Evolutionary conservation across 257 asterid species (phyloP), one percentile per base, ranked within the genome.

Genomic region (Jaltomata sinuosa): DNA sequence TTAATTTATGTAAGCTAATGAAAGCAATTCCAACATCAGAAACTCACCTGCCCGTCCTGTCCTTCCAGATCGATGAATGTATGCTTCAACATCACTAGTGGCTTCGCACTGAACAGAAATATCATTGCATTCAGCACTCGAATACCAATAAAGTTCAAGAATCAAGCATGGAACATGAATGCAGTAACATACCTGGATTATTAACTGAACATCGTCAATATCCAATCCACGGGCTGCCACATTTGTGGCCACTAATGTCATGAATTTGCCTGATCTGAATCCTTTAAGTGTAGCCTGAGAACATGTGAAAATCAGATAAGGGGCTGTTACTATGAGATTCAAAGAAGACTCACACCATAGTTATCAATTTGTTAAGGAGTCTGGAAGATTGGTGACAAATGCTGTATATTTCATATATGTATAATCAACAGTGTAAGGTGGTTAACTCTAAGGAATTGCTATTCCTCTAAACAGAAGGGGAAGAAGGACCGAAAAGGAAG

Each of bases 181-280:
- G 34, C 2, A 45, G 86, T 16, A 71, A 80, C 88, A 86, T 16
- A 96, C 99, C 99, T 97, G 99, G 86, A 97, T 95, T 19, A 97
- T 95, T 87, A 97, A 86, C 92, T 95, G 97, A 85, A 97, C 99
- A 89, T 97, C 94, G 64, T 97, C 95, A 61, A 97, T 97, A 87
- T 97, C 99, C 89, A 97, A 89, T 21, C 99, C 99, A 76, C 99
- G 93, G 15, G 99, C 99, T 11, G 98, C 99, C 15, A 97, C 98
- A 89, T 97, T 95, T 29, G 99, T 97, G 84, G 98, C 98, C 80
- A 97, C 99, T 72, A 97, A 93, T 18, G 94, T 93, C 38, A 83
- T 64, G 88, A 97, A 97, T 85, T 94, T 94, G 50, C 98, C 99
- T 52, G 97, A 92, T 91, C 98, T 93, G 87, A 97, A 97, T 81